These are phyloP conservation scores for Hymenoscyphus fructigenus DNA, from an alignment of 2,329 filamentous ascomycete species.

Conservation along the genomic window DNA sequence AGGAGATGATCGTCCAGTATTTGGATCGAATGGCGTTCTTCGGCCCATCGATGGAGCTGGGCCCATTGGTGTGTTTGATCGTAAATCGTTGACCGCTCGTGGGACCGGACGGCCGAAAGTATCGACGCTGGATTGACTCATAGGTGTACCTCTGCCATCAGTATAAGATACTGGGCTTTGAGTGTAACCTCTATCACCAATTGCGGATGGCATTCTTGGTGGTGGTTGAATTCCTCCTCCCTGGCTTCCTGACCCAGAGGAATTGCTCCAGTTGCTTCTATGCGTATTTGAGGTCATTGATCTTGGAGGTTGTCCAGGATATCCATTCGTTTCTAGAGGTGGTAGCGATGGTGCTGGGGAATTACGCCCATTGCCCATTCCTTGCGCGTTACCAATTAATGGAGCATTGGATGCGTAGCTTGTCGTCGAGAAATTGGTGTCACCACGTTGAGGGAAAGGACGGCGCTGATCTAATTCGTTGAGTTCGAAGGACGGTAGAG, in stretches of 20 bases:
- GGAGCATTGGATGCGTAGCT: constrained; percentile 66
- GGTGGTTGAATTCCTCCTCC: constrained; percentile 19
- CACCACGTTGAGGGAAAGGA: constrained; percentile 46
- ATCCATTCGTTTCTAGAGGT: constrained; percentile 26
- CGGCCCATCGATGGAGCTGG: constrained; percentile 30
- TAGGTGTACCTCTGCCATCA: constrained; percentile 18
- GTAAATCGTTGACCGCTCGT: constrained; percentile 24
- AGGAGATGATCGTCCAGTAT: constrained; percentile 17
- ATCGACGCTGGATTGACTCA: constrained; percentile 23
- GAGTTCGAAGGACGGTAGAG: constrained; percentile 50
- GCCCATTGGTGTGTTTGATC: constrained; percentile 32
- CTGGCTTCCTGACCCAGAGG: background rate
- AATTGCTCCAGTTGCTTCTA: constrained; percentile 27
- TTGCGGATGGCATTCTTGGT: constrained; percentile 33
- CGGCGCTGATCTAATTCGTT: constrained; percentile 52
- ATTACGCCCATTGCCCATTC: constrained; percentile 52
- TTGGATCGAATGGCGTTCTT: constrained; percentile 30
- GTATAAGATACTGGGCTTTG: constrained; percentile 32
- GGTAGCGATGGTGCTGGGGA: constrained; percentile 33
- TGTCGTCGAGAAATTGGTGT: constrained; percentile 56
- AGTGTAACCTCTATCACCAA: constrained; percentile 33
- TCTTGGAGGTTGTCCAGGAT: constrained; percentile 28
- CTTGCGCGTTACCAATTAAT: constrained; percentile 57
- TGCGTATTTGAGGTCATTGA: constrained; percentile 31
- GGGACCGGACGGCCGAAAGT: constrained; percentile 30